These are phyloP conservation scores for Suillus sp. DNA, from an alignment of 768 basidiomycete species.

Conservation along the genomic window DNA sequence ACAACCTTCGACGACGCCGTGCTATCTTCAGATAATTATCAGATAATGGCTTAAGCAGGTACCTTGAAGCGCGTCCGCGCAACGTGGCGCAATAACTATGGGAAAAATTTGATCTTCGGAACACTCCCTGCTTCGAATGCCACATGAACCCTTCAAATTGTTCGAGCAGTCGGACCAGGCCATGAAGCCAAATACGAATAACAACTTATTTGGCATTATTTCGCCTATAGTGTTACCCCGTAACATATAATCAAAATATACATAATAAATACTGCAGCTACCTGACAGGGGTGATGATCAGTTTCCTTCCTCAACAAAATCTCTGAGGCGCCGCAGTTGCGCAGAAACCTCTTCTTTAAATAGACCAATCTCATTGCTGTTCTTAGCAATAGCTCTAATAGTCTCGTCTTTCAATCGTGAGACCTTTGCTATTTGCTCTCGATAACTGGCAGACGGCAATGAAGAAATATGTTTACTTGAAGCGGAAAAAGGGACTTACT, in stretches of 20 bases:
- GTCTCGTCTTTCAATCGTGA: constrained; percentile 77
- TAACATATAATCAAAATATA: neutral
- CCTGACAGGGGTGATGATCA: constrained; percentile 10
- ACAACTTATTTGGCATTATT: constrained; percentile 5
- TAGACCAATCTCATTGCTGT: constrained; percentile 78
- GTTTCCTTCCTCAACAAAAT: constrained; percentile 61
- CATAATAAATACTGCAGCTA: neutral
- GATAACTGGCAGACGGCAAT: constrained; percentile 51
- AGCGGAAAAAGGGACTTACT: constrained; percentile 45
- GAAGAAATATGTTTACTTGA: constrained; percentile 6
- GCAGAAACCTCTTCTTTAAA: constrained; percentile 81
- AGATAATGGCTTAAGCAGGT: neutral
- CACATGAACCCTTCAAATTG: neutral
- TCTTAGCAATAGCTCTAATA: constrained; percentile 79
- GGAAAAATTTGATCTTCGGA: neutral
- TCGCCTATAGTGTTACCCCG: neutral
- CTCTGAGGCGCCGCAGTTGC: constrained; percentile 66
- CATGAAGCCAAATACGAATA: neutral
- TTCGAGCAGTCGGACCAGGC: neutral
- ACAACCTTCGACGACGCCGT: neutral
- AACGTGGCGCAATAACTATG: neutral
- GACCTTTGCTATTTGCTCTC: constrained; percentile 78
- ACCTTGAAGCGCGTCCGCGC: neutral
- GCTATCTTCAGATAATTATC: neutral
- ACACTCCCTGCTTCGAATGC: neutral